Base-by-base conservation (phyloP, 75 land plant genomes). In the Pseudotsuga menziesii region DNA sequence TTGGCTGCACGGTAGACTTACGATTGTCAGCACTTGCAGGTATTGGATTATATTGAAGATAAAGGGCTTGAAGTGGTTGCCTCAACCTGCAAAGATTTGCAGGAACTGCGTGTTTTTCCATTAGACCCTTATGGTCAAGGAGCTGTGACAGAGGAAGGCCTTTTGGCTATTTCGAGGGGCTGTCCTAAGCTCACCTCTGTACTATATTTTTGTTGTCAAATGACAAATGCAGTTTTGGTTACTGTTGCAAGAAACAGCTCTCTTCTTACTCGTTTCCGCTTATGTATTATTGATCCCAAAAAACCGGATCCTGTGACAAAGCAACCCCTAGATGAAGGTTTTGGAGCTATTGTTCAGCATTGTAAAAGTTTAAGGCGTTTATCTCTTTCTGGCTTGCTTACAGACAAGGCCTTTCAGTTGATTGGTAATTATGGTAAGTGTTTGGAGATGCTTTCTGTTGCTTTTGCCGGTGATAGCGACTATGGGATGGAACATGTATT, bases 391-490 rank as follows among this genome's bases (percentile, higher is more conserved):
- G 97, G 97, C 62, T 85, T 84, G 1, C 85, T 95, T 11, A 93
- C 97, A 27, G 94, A 95, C 59, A 83, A 79, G 78, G 92, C 89
- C 11, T 95, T 95, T 78, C 77, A 80, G 73, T 91, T 89, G 76
- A 95, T 95, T 72, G 98, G 97, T 39, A 82, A 55, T 76, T 91
- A 90, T 80, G 97, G 83, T 13, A 84, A 93, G 54, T 48, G 54
- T 48, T 48, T 48, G 54, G 54, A 48, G 54, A 73, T 73, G 75
- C 61, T 84, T 23, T 95, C 98, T 0, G 74, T 95, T 56, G 98
- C 94, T 11, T 95, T 95, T 83, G 98, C 98, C 69, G 98, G 98
- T 3, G 80, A 90, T 3, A 88, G 82, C 56, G 97, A 95, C 76
- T 71, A 67, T 55, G 98, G 91, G 56, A 93, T 95, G 98, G 81